phyloP scores from a whole-genome alignment of 2,329 filamentous ascomycete genomes.

The Colletotrichum destructivum region DNA sequence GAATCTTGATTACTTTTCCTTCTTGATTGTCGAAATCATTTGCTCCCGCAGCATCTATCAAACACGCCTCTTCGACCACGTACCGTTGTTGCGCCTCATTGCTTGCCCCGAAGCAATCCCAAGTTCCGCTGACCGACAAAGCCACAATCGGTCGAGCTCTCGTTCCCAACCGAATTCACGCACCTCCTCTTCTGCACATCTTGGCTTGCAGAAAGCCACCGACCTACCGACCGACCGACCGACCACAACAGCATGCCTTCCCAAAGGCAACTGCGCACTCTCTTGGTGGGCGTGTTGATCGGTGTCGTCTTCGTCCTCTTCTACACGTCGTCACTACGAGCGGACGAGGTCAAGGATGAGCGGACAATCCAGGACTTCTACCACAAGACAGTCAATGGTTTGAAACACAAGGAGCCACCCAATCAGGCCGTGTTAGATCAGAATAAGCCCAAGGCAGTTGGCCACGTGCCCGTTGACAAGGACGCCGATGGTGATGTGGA shows the following conservation, averaged over 20 bases:
- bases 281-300: slow-evolving; percentile 75
- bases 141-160: neutral
- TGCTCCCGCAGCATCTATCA: slow-evolving; percentile 26
- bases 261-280: slow-evolving; percentile 77
- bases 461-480: slow-evolving; percentile 61
- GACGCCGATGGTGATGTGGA: slow-evolving; percentile 70
- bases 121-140: neutral
- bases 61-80: neutral
- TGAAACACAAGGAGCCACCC: slow-evolving; percentile 49
- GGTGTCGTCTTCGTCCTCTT: slow-evolving; percentile 80
- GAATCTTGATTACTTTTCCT: slow-evolving; percentile 17
- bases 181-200: neutral
- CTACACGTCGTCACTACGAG: slow-evolving; percentile 75
- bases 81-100: slow-evolving; percentile 18
- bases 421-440: slow-evolving; percentile 59
- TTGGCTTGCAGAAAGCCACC: neutral
- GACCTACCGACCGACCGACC: neutral
- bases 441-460: slow-evolving; percentile 55
- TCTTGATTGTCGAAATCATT: slow-evolving; percentile 4
- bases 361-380: slow-evolving; percentile 70
- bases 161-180: too few species aligned
- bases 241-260: slow-evolving; percentile 71
- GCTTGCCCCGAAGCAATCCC: slow-evolving; percentile 14
- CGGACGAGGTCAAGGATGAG: slow-evolving; percentile 62
- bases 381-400: slow-evolving; percentile 70